Evolutionary conservation across 2,329 filamentous ascomycete species (phyloP).

Genomic region (Alternaria atra): DNA sequence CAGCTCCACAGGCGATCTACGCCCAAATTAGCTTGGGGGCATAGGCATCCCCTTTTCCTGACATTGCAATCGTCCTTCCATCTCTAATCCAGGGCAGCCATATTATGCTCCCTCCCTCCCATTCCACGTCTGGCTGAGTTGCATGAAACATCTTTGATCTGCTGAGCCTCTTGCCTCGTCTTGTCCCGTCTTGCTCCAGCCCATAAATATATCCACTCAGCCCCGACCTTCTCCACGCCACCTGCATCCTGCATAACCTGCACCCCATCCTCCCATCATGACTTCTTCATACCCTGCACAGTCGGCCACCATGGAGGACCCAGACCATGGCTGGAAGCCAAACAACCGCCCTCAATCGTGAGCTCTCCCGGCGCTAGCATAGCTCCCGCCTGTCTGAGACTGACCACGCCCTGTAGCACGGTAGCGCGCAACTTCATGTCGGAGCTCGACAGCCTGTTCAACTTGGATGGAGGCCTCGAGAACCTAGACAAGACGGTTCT

Average conservation of each 20-base stretch:
- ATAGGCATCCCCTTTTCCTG: conserved; percentile 40
- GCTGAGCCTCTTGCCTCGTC: conserved; percentile 21
- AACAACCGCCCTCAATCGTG: conserved; percentile 85
- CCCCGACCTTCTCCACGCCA: conserved; percentile 16
- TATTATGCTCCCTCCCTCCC: conserved; percentile 38
- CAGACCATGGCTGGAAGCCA: conserved; percentile 82
- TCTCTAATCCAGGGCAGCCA: conserved; percentile 28
- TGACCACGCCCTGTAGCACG: conserved; percentile 66
- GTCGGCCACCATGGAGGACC: conserved; percentile 47
- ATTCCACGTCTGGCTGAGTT: conserved; percentile 22
- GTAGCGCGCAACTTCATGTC: conserved; percentile 87
- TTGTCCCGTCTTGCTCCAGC: conserved; percentile 13
- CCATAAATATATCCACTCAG: conserved; percentile 19
- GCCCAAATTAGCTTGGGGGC: conserved; percentile 26
- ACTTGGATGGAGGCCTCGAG: conserved; percentile 80
- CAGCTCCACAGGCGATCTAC: conserved; percentile 27
- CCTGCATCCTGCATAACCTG: conserved; percentile 10
- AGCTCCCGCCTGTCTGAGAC: conserved; percentile 25
- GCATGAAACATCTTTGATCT: conserved; percentile 39
- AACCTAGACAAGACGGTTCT: conserved; percentile 78
- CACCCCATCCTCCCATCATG: conserved; percentile 18
- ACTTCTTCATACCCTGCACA: conserved; percentile 24
- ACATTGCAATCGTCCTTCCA: conserved; percentile 29
- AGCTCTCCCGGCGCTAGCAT: conserved; percentile 51
- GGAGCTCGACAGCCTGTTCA: conserved; percentile 88